Conservation (phyloP, 176 grass and related monocot genomes). For the Stipa capillata region DNA sequence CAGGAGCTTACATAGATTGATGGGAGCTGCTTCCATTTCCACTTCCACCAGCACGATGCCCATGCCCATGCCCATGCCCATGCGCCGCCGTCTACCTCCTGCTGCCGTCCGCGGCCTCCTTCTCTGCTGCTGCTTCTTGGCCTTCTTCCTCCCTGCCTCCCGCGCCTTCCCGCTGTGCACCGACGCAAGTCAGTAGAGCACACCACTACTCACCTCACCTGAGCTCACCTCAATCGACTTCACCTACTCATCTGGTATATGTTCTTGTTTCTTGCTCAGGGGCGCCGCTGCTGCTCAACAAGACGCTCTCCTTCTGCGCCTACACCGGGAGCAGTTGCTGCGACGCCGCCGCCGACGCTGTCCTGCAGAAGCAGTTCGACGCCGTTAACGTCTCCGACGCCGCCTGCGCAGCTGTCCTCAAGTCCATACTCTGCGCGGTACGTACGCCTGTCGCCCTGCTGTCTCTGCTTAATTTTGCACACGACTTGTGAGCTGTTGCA, state of each 20-base stretch:
- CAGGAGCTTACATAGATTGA: too few species aligned
- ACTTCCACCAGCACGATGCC: too few species aligned
- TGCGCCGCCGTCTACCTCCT: background rate
- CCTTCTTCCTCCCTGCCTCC: background rate
- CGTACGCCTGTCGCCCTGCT: too few species aligned
- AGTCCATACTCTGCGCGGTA: slow-evolving; percentile 67
- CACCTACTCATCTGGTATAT: too few species aligned
- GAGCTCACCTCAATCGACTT: background rate
- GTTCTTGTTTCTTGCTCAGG: slow-evolving; percentile 7
- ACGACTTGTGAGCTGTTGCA: too few species aligned
- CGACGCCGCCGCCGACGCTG: slow-evolving; percentile 32
- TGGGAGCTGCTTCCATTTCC: too few species aligned
- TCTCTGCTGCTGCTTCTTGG: background rate
- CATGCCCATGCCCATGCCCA: background rate
- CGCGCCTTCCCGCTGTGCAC: slow-evolving; percentile 37
- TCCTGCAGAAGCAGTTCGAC: slow-evolving; percentile 39
- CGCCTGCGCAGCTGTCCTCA: slow-evolving; percentile 50
- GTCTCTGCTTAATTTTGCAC: too few species aligned
- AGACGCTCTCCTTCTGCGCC: slow-evolving; percentile 50
- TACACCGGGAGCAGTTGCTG: slow-evolving; percentile 36
- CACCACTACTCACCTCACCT: too few species aligned
- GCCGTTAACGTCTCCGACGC: slow-evolving; percentile 53
- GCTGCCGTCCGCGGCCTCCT: background rate
- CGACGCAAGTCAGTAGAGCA: background rate
- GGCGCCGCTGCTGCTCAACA: slow-evolving; percentile 42